Percentiles rank a stretch among this genome's conserved stretches.
These are phyloP conservation scores for Benincasa hispida DNA, from an alignment of 306 rosid genomes.

Conservation along the genomic window DNA sequence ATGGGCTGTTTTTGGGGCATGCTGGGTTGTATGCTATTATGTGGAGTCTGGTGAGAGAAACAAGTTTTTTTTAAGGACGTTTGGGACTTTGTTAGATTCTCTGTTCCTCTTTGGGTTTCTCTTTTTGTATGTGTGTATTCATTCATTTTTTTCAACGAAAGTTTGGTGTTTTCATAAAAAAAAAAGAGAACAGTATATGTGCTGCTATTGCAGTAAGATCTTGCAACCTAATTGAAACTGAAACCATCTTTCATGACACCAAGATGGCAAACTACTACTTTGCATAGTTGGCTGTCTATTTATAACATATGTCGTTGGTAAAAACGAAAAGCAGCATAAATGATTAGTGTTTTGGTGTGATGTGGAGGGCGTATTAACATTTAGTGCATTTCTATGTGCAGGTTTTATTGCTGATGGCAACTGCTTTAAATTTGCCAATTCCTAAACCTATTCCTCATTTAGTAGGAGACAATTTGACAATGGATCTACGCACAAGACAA, in stretches of 20 bases:
- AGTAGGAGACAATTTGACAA: slow-evolving; percentile 30
- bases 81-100: too few relatives aligned
- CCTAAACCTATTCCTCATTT: slow-evolving; percentile 19
- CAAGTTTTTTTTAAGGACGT: too few relatives aligned
- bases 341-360: background rate
- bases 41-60: too few relatives aligned
- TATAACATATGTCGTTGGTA: background rate
- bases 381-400: slow-evolving; percentile 20
- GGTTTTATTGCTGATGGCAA: slow-evolving; percentile 85
- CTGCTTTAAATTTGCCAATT: slow-evolving; percentile 49
- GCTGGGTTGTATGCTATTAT: too few relatives aligned
- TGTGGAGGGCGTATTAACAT: background rate
- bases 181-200: background rate
- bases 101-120: too few relatives aligned
- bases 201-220: background rate
- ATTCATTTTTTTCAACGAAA: too few relatives aligned
- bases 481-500: slow-evolving; percentile 64
- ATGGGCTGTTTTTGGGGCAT: too few relatives aligned
- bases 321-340: background rate
- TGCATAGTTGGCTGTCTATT: background rate
- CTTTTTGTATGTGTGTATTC: too few relatives aligned
- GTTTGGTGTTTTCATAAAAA: too few relatives aligned
- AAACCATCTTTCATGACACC: background rate
- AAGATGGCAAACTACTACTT: background rate
- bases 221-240: background rate